Evolutionary conservation across 345 rosid genomes (phyloP), one percentile per base, ranked within the genome.

Genomic region (Aethionema arabicum): DNA sequence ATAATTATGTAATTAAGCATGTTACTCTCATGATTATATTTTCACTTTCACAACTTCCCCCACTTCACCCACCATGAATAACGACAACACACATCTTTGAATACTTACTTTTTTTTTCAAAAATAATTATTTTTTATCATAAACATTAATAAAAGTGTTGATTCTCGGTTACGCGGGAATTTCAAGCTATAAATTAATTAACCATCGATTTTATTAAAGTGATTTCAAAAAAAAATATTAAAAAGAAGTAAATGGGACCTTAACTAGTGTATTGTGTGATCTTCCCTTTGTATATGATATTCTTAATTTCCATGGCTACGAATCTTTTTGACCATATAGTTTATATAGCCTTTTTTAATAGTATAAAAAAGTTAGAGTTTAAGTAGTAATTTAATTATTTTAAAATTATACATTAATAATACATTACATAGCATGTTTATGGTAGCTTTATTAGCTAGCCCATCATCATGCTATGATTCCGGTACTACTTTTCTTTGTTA

Each of bases 1-100:
- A 13, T 63, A 63, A 70, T 56, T 56, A 52, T 68, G 59, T 49
- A 70, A 56, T 63, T 63, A 29, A 63, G 60, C 74, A 70, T 48
- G 69, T 70, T 70, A 63, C 69, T 49, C 69, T 70, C 69, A 70
- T 70, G 74, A 70, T 70, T 70, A 70, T 42, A 56, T 70, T 21
- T 70, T 70, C 59, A 63, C 74, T 63, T 70, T 70, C 46, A 49
- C 52, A 70, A 63, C 59, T 56, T 47, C 8, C 68, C 57, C 74
- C 74, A 69, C 74, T 69, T 69, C 69, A 56, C 74, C 74, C 54
- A 70, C 74, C 69, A 50, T 56, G 39, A 70, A 56, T 63, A 15
- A 0, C 33, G 52, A 56, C 53, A 70, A 62, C 32, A 12, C 11
- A 21, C 51, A 44, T 42, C 4, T 37, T 37, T 41, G 37, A 39